Evolutionary conservation across 1,139 yeast genomes (phyloP), one percentile per base, ranked within the genome.

Genomic region (Taphrina communis): DNA sequence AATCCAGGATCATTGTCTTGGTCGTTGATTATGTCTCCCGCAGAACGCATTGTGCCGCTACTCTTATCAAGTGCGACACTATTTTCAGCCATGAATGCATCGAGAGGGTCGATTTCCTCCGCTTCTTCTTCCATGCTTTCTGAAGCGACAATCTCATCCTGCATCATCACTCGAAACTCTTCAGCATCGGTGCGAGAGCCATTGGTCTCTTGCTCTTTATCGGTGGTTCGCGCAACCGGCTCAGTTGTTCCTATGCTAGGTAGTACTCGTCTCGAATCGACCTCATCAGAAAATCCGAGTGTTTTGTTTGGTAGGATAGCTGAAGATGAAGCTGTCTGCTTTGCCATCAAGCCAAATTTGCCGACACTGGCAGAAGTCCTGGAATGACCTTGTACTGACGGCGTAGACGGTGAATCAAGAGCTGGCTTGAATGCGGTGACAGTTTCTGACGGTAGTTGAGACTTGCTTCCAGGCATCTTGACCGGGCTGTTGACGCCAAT

Each of bases 61-160:
- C 59, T 65, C 12, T 25, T 38, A 17, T 67, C 71, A 19, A 58
- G 42, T 14, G 63, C 68, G 14, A 66, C 72, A 3, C 56, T 53
- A n/a, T 69, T 62, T 12, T 61, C 59, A 44, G 66, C 72, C 79
- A 81, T 78, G 70, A 75, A 81, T 14, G 77, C 77, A 68, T 81
- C 84, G 57, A 82, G 71, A 6, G 82, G 80, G 65, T 79, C 82
- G 6, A 72, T 77, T 8, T 76, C 78, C 9, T 69, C 70, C 7
- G 66, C 72, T 17, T 17, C 35, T 19, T 14, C 48, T n/a, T 44
- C n/a, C 48, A 2, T 39, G 42, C 11, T 39, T 39, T 6, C 14
- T 39, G 42, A 39, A 14, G 6, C 11, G 1, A 2, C 31, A 25
- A 1, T 25, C 4, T 25, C 31, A 25, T 25, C 31, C 31, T 2